phyloP scores from a whole-genome alignment of 225 moss, liverwort and hornwort species.

The Sphagnum tenellum region DNA sequence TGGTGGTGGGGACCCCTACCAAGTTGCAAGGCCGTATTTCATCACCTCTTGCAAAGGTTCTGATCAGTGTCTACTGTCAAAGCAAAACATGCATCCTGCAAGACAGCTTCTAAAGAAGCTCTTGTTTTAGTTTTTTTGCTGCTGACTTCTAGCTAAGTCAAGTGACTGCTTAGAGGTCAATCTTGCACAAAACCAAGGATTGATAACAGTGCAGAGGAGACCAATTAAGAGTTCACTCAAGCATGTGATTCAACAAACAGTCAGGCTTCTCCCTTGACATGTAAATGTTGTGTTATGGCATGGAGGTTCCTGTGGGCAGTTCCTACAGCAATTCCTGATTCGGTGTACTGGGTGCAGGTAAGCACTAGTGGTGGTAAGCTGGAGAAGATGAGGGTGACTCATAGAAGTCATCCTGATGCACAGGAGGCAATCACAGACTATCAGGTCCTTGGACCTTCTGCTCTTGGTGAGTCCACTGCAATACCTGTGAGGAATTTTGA shows the following conservation, averaged over 20 bases:
- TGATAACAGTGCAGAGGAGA: too few species aligned
- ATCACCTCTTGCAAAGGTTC: constrained; percentile 74
- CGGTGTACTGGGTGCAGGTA: constrained; percentile 23
- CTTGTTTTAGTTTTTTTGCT: not conserved
- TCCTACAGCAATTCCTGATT: not conserved
- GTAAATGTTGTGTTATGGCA: not conserved
- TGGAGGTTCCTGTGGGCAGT: not conserved
- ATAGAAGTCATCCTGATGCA: constrained; percentile 53
- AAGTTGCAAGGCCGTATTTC: constrained; percentile 62
- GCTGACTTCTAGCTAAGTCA: too few species aligned
- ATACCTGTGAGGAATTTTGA: too few species aligned
- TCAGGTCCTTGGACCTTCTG: constrained; percentile 63
- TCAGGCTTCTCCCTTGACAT: not conserved
- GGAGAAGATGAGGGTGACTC: constrained; percentile 78
- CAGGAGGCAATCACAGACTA: constrained; percentile 85
- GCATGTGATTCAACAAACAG: not conserved
- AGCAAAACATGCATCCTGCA: too few species aligned
- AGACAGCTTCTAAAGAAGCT: too few species aligned
- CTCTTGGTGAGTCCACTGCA: constrained; percentile 39
- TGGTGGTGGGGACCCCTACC: constrained; percentile 77
- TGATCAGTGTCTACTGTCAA: too few species aligned
- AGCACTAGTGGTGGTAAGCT: constrained; percentile 59
- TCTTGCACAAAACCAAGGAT: too few species aligned
- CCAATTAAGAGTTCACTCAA: too few species aligned
- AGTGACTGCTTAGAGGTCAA: too few species aligned